Base-by-base conservation (phyloP, 306 rosid genomes). In the Corylus americana region DNA sequence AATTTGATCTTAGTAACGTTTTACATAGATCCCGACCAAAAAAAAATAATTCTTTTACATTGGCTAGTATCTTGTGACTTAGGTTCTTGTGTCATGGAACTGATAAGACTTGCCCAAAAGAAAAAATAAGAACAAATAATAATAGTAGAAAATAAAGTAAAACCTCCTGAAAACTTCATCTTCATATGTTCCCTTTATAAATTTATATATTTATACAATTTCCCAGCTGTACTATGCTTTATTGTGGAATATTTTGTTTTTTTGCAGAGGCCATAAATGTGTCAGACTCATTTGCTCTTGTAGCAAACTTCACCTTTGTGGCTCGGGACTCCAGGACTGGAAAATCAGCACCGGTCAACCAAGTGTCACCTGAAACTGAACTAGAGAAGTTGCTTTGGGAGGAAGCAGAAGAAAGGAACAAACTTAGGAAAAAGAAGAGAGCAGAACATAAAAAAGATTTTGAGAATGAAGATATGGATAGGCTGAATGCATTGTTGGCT, bases 241-340 rank as follows among this genome's bases (percentile, higher is more conserved):
- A 75, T 68, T 70, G 74, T 49, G 55, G 45, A 84, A 84, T 71
- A 57, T 64, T 71, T 70, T 87, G 51, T 71, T 64, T 44, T 76
- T 70, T 87, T 57, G 74, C 82, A 85, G 97, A 82, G 58, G 75
- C 74, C 16, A 58, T 76, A 1, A 39, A 61, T 67, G 72, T 79
- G 54, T 78, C 88, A 71, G 88, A 90, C 70, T 75, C 93, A 7
- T 79, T 80, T 70, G 88, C 90, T 70, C 89, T 93, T 67, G 69
- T 87, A 48, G 95, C 97, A 55, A 93, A 91, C 86, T 93, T 93
- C 85, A 90, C 98, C 57, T 93, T 91, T 82, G 97, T 93, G 86
- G 98, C 94, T 55, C 91, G 98, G 77, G 97, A 93, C 82, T 74
- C 89, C 1, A 71, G 71, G 69, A 90, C 93, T 0, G 97, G 93